Conservation (phyloP, 331 rosid species). For the Quercus lobata region DNA sequence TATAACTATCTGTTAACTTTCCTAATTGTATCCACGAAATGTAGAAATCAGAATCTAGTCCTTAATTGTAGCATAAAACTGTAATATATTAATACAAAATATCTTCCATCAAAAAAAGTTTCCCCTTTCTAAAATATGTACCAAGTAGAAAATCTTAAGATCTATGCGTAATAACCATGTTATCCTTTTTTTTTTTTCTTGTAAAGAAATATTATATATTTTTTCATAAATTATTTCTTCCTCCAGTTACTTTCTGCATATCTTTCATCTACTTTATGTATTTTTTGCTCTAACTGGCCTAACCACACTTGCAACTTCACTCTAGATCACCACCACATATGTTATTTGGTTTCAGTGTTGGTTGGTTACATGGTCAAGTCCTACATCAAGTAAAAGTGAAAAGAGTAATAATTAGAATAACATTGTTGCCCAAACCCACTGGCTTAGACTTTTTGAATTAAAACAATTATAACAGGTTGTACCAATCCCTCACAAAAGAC, state of each 20-base stretch:
- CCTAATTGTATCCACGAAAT: conserved; percentile 31
- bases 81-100: neutral
- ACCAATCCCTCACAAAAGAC: neutral
- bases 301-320: neutral
- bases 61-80: neutral
- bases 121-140: neutral
- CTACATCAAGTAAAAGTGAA: too few species aligned
- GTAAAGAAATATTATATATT: neutral
- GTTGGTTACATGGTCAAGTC: too few species aligned
- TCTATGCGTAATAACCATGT: neutral
- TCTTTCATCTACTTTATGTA: neutral
- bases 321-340: too few species aligned
- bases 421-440: too few species aligned
- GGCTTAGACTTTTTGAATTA: too few species aligned
- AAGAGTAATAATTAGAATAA: too few species aligned
- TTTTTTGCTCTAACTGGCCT: neutral
- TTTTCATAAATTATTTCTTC: neutral
- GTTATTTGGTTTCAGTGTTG: too few species aligned
- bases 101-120: conserved; percentile 4
- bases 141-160: conserved; percentile 1
- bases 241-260: neutral
- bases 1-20: neutral
- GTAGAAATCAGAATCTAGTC: conserved; percentile 32
- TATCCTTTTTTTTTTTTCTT: neutral
- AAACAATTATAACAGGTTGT: too few species aligned